Evolutionary conservation across 2,329 filamentous ascomycete genomes (phyloP).

Genomic region (Madurella mycetomatis): DNA sequence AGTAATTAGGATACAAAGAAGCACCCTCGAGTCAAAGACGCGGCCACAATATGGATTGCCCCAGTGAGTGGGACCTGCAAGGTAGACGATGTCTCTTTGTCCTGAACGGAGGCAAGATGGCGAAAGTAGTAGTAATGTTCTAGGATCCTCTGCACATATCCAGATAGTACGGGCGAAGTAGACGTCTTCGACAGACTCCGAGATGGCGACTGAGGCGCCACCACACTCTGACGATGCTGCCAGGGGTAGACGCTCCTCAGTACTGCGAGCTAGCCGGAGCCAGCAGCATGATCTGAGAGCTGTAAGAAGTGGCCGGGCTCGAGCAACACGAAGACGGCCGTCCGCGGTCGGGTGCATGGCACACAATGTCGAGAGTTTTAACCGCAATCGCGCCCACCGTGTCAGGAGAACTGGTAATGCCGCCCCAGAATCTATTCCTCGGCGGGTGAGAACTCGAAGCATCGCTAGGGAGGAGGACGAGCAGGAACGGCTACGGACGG

Average conservation of each 20-base stretch:
- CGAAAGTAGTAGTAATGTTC: background rate
- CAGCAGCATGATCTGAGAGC: background rate
- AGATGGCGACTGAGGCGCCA: slow-evolving; percentile 5
- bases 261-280: background rate
- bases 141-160: background rate
- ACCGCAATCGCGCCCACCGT: slow-evolving; percentile 4
- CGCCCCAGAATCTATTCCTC: background rate
- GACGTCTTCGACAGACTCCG: background rate
- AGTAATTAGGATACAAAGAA: slow-evolving; percentile 5
- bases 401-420: background rate
- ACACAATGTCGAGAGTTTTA: slow-evolving; percentile 12
- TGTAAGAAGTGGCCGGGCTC: background rate
- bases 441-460: slow-evolving; percentile 9
- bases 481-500: background rate
- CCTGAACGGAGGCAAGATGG: background rate
- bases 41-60: slow-evolving; percentile 1
- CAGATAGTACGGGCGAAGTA: background rate
- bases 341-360: background rate
- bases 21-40: background rate
- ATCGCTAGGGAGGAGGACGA: slow-evolving; percentile 1
- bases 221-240: background rate
- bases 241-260: background rate
- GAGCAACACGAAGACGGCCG: slow-evolving; percentile 3
- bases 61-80: background rate
- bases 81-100: background rate